A percentile compares a stretch with the other conserved stretches of the same genome.
These are phyloP conservation scores for Pseudoneurospora amorphoporcata DNA, from an alignment of 495 filamentous ascomycete genomes.

Conservation along the genomic window DNA sequence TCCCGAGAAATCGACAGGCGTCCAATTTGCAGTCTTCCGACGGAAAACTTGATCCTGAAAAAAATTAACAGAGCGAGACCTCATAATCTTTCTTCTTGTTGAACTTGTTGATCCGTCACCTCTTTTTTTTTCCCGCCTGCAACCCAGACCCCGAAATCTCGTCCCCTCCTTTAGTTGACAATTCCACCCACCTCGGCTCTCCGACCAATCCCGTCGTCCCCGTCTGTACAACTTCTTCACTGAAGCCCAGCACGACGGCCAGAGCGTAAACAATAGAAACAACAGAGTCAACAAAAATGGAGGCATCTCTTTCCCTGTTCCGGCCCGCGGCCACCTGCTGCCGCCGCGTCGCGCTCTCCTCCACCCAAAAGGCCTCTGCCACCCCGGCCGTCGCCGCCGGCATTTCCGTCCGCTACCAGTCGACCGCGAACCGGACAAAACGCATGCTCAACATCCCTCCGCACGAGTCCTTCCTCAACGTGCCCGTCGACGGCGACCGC, in stretches of 20 bases:
- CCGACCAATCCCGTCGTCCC: not conserved
- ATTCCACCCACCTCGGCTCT: not conserved
- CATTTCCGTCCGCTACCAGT: conserved; percentile 46
- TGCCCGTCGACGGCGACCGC: conserved; percentile 39
- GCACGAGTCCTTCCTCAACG: conserved; percentile 56
- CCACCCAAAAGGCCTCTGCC: conserved; percentile 16
- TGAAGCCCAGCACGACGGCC: not conserved
- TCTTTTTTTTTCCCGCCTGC: not conserved
- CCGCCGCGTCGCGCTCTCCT: conserved; percentile 14
- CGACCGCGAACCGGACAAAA: conserved; percentile 58
- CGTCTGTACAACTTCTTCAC: not conserved
- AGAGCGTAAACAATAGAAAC: not conserved
- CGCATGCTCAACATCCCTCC: conserved; percentile 63
- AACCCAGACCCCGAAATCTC: not conserved
- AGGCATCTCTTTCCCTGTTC: conserved; percentile 7
- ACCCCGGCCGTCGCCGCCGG: conserved; percentile 29
- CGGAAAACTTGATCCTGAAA: not conserved
- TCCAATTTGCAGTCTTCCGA: not conserved
- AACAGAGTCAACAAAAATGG: conserved; percentile 6
- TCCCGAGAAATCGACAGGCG: not conserved
- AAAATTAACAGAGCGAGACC: not conserved
- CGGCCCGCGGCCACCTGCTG: conserved; percentile 12
- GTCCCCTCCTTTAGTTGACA: not conserved
- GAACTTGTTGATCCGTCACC: not conserved
- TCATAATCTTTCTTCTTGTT: not conserved